These are phyloP conservation scores for Pyrenophora graminea DNA, from an alignment of 2,329 filamentous ascomycete species.

Conservation along the genomic window DNA sequence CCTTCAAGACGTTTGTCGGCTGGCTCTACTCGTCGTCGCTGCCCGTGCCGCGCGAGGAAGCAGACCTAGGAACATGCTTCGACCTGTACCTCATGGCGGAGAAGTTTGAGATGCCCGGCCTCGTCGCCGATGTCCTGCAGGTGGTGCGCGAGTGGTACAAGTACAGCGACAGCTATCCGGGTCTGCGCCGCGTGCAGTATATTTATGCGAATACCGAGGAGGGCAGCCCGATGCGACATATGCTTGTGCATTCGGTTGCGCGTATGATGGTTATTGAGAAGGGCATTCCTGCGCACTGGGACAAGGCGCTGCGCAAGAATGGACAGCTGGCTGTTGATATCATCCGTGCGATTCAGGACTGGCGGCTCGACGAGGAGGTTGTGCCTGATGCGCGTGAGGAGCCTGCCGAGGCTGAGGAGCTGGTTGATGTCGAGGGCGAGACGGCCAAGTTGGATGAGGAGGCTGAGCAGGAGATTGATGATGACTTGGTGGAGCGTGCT, in stretches of 20 bases:
- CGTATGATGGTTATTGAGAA: constrained; percentile 56
- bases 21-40: constrained; percentile 58
- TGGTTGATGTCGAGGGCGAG: constrained; percentile 42
- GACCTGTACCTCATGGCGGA: constrained; percentile 61
- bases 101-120: constrained; percentile 56
- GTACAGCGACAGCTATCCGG: constrained; percentile 57
- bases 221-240: constrained; percentile 53
- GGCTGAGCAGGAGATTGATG: constrained; percentile 34
- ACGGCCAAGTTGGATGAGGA: constrained; percentile 44
- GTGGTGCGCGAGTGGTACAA: constrained; percentile 58
- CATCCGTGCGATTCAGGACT: constrained; percentile 59
- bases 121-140: constrained; percentile 55
- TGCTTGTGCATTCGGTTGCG: constrained; percentile 56
- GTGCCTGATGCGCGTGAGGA: constrained; percentile 57
- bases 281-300: constrained; percentile 58
- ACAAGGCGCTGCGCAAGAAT: constrained; percentile 59
- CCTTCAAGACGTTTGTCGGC: constrained; percentile 58
- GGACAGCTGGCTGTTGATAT: constrained; percentile 61
- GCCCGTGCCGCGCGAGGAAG: constrained; percentile 54
- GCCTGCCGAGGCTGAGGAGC: constrained; percentile 45
- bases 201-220: constrained; percentile 56
- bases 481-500: constrained; percentile 37
- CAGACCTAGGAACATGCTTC: constrained; percentile 56
- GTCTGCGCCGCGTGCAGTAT: constrained; percentile 58
- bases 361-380: constrained; percentile 54